These are phyloP conservation scores for Ustilago trichophora DNA, from an alignment of 1,284 basidiomycete species.

Conservation along the genomic window DNA sequence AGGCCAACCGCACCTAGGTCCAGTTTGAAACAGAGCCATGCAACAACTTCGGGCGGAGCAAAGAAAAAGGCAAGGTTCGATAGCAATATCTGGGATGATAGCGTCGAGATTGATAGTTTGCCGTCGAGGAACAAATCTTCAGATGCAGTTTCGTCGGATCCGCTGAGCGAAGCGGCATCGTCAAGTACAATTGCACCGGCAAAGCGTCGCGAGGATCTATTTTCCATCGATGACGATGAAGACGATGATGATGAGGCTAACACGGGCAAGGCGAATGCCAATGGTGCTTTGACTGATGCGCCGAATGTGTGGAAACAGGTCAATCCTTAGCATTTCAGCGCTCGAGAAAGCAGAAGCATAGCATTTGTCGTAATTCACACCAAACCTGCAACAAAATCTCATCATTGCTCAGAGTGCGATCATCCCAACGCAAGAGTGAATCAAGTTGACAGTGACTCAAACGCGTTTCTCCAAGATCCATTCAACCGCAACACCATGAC, in stretches of 20 bases:
- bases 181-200: neutral
- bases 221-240: slow-evolving; percentile 52
- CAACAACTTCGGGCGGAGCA: neutral
- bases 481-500: too few relatives aligned
- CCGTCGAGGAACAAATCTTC: neutral
- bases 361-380: too few relatives aligned
- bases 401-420: too few relatives aligned
- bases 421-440: too few relatives aligned
- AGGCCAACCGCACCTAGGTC: neutral
- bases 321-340: slow-evolving; percentile 4
- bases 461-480: too few relatives aligned
- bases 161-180: neutral
- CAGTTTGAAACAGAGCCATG: slow-evolving; percentile 15
- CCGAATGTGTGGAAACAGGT: slow-evolving; percentile 20
- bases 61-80: slow-evolving; percentile 36
- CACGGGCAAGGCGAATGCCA: neutral
- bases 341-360: too few relatives aligned
- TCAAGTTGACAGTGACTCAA: too few relatives aligned
- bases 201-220: slow-evolving; percentile 23
- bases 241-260: slow-evolving; percentile 18
- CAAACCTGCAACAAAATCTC: too few relatives aligned
- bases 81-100: slow-evolving; percentile 29
- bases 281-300: neutral
- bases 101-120: slow-evolving; percentile 15
- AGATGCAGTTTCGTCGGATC: neutral